Evolutionary conservation across 176 grass and related monocot genomes (phyloP).

Genomic region (Neostapfia colusana): DNA sequence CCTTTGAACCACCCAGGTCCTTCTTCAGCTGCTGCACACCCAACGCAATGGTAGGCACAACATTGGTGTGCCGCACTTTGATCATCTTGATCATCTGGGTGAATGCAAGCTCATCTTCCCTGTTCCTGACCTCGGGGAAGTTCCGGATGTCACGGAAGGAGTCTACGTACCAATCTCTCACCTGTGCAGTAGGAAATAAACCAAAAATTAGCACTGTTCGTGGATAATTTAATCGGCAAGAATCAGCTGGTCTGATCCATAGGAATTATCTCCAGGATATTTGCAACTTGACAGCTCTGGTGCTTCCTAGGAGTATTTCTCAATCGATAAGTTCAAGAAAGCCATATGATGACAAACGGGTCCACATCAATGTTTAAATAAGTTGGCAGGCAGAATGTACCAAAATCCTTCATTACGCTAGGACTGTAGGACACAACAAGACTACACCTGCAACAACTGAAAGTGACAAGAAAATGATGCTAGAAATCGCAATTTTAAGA

Average conservation of each 20-base stretch:
- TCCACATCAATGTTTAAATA: neutral
- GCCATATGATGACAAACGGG: neutral
- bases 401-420: neutral
- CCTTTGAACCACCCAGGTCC: slow-evolving; percentile 53
- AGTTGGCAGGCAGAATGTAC: slow-evolving; percentile 18
- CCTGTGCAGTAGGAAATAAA: slow-evolving; percentile 39
- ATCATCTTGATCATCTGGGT: slow-evolving; percentile 89
- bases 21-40: slow-evolving; percentile 86
- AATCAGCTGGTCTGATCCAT: slow-evolving; percentile 4
- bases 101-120: slow-evolving; percentile 67
- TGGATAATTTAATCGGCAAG: neutral
- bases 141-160: slow-evolving; percentile 80
- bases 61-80: slow-evolving; percentile 85
- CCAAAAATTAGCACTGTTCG: slow-evolving; percentile 10
- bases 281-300: slow-evolving; percentile 13
- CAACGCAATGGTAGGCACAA: slow-evolving; percentile 86
- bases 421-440: neutral
- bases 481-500: neutral
- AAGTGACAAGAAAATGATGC: slow-evolving; percentile 6
- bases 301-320: slow-evolving; percentile 12
- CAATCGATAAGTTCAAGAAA: slow-evolving; percentile 27
- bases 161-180: slow-evolving; percentile 87
- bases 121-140: slow-evolving; percentile 59
- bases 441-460: neutral
- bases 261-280: neutral